Evolutionary conservation across 2,329 filamentous ascomycete genomes (phyloP).

Genomic region (Harringtonia lauricola): DNA sequence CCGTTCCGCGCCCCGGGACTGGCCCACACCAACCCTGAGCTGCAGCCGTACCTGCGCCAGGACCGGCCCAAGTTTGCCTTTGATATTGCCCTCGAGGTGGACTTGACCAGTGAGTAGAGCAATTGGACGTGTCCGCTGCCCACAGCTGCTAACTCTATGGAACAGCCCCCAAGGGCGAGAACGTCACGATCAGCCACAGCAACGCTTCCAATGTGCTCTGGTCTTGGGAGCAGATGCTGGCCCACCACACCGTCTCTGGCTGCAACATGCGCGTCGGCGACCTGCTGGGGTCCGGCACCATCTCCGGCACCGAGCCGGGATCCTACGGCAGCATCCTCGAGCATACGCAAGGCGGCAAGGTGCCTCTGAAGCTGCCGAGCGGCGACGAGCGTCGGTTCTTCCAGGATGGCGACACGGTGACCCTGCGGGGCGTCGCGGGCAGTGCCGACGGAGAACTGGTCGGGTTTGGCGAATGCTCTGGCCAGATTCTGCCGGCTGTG

Average conservation of each 20-base stretch:
- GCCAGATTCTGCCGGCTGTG: background rate
- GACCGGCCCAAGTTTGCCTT: slow-evolving; percentile 36
- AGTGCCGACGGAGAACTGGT: slow-evolving; percentile 22
- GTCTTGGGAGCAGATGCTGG: slow-evolving; percentile 76
- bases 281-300: slow-evolving; percentile 68
- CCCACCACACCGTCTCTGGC: slow-evolving; percentile 69
- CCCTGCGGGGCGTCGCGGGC: slow-evolving; percentile 21
- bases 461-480: slow-evolving; percentile 31
- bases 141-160: background rate
- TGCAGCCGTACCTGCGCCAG: slow-evolving; percentile 44
- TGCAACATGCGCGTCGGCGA: slow-evolving; percentile 68
- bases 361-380: slow-evolving; percentile 26
- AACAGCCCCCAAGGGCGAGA: slow-evolving; percentile 30
- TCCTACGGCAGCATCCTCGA: slow-evolving; percentile 34
- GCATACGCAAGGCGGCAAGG: slow-evolving; percentile 33
- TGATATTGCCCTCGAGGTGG: slow-evolving; percentile 17
- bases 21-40: slow-evolving; percentile 18
- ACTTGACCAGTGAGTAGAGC: slow-evolving; percentile 42
- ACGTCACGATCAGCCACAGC: slow-evolving; percentile 47
- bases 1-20: slow-evolving; percentile 27
- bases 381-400: slow-evolving; percentile 31
- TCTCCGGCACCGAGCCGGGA: slow-evolving; percentile 32
- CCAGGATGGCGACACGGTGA: slow-evolving; percentile 33
- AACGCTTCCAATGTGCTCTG: slow-evolving; percentile 56
- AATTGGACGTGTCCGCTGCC: background rate